Evolutionary conservation across 192 early-diverging fungal genomes (phyloP).

Genomic region (Backusella psychrophila): DNA sequence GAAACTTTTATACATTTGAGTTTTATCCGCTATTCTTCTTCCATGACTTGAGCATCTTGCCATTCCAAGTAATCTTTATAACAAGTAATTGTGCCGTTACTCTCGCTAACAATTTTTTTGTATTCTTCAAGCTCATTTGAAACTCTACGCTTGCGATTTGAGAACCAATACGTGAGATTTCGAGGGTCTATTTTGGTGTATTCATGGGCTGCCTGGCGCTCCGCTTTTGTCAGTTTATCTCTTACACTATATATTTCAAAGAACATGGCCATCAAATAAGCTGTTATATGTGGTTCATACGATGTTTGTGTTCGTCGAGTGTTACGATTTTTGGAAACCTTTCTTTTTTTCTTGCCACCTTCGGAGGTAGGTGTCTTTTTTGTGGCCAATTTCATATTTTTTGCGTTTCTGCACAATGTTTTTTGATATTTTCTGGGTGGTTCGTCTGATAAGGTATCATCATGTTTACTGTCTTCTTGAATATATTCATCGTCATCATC

Average conservation of each 20-base stretch:
- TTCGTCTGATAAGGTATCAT: background rate
- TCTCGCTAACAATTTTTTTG: background rate
- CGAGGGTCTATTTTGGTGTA: slow-evolving; percentile 24
- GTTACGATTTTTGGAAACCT: background rate
- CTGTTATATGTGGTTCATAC: slow-evolving; percentile 19
- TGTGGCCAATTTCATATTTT: background rate
- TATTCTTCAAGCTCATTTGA: slow-evolving; percentile 10
- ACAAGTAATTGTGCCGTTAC: background rate
- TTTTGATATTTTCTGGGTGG: background rate
- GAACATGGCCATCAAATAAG: slow-evolving; percentile 26
- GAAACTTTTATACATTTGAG: background rate
- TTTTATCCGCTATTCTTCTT: background rate
- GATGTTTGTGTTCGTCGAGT: slow-evolving; percentile 25
- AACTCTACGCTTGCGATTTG: slow-evolving; percentile 35
- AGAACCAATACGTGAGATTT: slow-evolving; percentile 39
- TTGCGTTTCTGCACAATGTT: background rate
- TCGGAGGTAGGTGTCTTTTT: background rate
- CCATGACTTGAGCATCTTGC: slow-evolving; percentile 5
- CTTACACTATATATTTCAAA: slow-evolving; percentile 24
- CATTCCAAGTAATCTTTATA: slow-evolving; percentile 20
- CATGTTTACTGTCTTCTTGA: background rate
- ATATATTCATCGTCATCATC: background rate
- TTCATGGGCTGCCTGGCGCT: slow-evolving; percentile 11
- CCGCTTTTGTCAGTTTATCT: slow-evolving; percentile 32
- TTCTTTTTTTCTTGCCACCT: background rate